Conservation (phyloP, 73 alveolate species). For the Tetrahymena elliotti region DNA sequence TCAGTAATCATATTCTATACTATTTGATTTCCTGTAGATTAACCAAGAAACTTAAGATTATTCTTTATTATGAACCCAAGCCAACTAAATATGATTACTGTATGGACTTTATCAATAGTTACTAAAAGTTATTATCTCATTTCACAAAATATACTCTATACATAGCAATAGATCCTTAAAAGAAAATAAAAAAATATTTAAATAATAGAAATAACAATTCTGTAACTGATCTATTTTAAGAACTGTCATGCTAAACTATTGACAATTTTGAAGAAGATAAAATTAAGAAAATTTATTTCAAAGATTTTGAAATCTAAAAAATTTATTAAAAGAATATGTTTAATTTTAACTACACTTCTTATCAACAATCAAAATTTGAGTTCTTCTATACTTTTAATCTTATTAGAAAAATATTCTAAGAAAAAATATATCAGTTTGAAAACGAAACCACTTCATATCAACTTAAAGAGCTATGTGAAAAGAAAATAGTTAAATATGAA, state of each 20-base stretch:
- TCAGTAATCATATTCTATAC: neutral
- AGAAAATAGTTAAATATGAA: neutral
- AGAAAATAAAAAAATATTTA: neutral
- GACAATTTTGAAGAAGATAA: neutral
- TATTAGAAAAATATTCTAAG: neutral
- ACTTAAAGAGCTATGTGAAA: neutral
- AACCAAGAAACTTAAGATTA: neutral
- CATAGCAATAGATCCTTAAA: neutral
- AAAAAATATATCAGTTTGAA: neutral
- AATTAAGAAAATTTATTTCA: neutral
- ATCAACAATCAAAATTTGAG: neutral
- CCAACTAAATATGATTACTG: neutral
- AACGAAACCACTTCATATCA: neutral
- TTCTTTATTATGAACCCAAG: neutral
- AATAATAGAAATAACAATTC: neutral
- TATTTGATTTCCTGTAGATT: neutral
- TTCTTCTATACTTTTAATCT: neutral
- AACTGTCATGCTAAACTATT: neutral
- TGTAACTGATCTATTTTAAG: neutral
- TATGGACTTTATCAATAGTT: neutral
- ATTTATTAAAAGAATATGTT: neutral
- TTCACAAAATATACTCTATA: neutral
- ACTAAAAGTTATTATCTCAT: neutral
- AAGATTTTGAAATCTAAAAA: neutral
- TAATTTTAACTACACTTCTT: neutral